Conservation (phyloP, 257 asterid genomes). For the Fraxinus quadrangulata region DNA sequence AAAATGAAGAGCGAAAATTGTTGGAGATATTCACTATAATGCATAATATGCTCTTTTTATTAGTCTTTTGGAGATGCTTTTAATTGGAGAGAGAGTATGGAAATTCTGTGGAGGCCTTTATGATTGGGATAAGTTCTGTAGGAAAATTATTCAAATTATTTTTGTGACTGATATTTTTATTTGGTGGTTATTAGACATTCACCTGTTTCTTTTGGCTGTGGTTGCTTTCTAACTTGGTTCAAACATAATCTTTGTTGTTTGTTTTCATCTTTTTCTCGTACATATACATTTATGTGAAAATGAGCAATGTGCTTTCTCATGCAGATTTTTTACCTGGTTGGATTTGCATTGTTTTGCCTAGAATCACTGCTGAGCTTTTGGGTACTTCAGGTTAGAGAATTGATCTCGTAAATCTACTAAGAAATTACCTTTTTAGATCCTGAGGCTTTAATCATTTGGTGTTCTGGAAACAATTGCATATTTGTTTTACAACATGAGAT, state of each 20-base stretch:
- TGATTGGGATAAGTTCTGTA: not conserved
- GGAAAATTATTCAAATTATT: not conserved
- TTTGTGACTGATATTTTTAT: not conserved
- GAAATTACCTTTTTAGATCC: not conserved
- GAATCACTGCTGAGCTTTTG: constrained; percentile 54
- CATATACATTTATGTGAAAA: not conserved
- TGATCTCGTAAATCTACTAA: constrained; percentile 6
- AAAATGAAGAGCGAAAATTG: too few species aligned
- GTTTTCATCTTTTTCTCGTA: not conserved
- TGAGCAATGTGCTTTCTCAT: constrained; percentile 3
- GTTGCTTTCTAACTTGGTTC: not conserved
- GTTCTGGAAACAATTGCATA: not conserved
- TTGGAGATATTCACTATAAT: too few species aligned
- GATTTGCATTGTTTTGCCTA: constrained; percentile 54
- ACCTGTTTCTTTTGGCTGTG: not conserved
- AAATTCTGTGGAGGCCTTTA: not conserved
- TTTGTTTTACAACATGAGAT: too few species aligned
- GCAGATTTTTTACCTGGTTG: constrained; percentile 55
- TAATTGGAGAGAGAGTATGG: not conserved
- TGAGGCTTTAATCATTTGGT: not conserved
- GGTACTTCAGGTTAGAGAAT: constrained; percentile 52
- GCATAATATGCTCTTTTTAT: too few species aligned
- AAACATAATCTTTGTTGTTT: not conserved
- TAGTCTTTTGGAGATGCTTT: too few species aligned
- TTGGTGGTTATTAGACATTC: not conserved